phyloP scores from a whole-genome alignment of 129 eudicot genomes.

The Tagetes patula region DNA sequence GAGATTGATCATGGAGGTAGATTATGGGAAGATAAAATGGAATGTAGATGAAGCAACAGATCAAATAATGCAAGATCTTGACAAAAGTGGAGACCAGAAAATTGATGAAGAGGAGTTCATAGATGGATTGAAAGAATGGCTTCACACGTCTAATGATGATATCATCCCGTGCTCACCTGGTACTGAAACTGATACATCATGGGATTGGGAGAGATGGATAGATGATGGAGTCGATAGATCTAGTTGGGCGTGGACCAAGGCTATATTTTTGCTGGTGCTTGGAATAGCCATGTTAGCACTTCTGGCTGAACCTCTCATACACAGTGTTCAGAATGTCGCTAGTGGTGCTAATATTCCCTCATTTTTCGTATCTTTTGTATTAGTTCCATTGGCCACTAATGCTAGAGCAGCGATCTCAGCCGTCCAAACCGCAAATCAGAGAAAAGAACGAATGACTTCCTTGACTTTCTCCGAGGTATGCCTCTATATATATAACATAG shows the following conservation, averaged over 20 bases:
- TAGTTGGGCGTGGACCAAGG: constrained; percentile 54
- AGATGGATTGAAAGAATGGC: constrained; percentile 56
- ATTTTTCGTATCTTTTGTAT: constrained; percentile 57
- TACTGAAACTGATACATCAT: constrained; percentile 19
- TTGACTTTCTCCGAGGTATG: constrained; percentile 80
- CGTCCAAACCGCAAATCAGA: constrained; percentile 41
- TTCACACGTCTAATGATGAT: constrained; percentile 28
- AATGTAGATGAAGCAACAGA: constrained; percentile 50
- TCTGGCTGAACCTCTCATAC: constrained; percentile 73
- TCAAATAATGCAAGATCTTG: constrained; percentile 57
- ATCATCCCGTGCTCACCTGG: constrained; percentile 27
- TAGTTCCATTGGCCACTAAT: constrained; percentile 75
- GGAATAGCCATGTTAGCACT: constrained; percentile 56
- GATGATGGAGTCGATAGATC: constrained; percentile 46
- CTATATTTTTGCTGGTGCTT: constrained; percentile 45
- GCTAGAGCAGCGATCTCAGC: constrained; percentile 63
- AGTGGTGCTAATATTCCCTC: constrained; percentile 52
- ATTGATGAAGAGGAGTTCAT: constrained; percentile 60
- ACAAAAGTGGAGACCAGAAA: constrained; percentile 50
- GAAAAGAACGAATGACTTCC: constrained; percentile 51
- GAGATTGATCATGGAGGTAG: constrained; percentile 46
- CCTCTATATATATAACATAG: background rate
- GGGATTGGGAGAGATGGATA: constrained; percentile 40
- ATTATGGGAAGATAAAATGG: constrained; percentile 39
- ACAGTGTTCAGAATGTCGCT: constrained; percentile 58